phyloP scores from a whole-genome alignment of 352 stramenopile species.

The Globisporangium lucens region DNA sequence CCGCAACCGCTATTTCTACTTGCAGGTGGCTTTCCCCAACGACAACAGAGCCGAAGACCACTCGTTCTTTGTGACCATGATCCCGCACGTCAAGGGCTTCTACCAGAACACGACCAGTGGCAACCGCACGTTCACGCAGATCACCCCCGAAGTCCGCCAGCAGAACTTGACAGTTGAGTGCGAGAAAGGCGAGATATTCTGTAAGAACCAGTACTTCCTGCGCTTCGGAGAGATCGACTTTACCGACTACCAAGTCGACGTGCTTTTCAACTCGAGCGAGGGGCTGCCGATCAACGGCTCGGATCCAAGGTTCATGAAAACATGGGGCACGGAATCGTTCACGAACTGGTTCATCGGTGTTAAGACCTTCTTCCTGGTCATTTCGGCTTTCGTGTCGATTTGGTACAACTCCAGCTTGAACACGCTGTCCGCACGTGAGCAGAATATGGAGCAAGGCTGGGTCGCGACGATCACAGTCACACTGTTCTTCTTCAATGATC shows the following conservation, averaged over 20 bases:
- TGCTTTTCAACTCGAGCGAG: slow-evolving; percentile 54
- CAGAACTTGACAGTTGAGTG: slow-evolving; percentile 38
- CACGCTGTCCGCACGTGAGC: slow-evolving; percentile 40
- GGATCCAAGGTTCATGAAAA: slow-evolving; percentile 52
- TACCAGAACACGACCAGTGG: slow-evolving; percentile 33
- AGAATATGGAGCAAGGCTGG: slow-evolving; percentile 61
- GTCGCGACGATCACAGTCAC: slow-evolving; percentile 40
- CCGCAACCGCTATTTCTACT: slow-evolving; percentile 63
- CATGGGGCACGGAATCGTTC: slow-evolving; percentile 43
- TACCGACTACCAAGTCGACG: slow-evolving; percentile 46
- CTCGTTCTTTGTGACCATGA: slow-evolving; percentile 52
- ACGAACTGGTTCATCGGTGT: slow-evolving; percentile 58
- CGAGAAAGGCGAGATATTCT: slow-evolving; percentile 27
- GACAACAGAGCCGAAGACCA: slow-evolving; percentile 25
- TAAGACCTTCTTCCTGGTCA: slow-evolving; percentile 52
- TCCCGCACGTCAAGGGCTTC: slow-evolving; percentile 47
- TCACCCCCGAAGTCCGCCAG: slow-evolving; percentile 35
- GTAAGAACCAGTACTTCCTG: slow-evolving; percentile 45
- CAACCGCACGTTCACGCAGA: slow-evolving; percentile 32
- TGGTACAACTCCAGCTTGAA: slow-evolving; percentile 50
- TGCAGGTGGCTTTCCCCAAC: slow-evolving; percentile 50
- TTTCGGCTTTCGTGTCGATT: slow-evolving; percentile 28
- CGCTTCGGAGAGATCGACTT: slow-evolving; percentile 58
- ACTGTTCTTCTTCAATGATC: slow-evolving; percentile 59
- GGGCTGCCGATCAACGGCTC: slow-evolving; percentile 32